Evolutionary conservation across 306 rosid genomes (phyloP).

Genomic region (Mimosa pudica): DNA sequence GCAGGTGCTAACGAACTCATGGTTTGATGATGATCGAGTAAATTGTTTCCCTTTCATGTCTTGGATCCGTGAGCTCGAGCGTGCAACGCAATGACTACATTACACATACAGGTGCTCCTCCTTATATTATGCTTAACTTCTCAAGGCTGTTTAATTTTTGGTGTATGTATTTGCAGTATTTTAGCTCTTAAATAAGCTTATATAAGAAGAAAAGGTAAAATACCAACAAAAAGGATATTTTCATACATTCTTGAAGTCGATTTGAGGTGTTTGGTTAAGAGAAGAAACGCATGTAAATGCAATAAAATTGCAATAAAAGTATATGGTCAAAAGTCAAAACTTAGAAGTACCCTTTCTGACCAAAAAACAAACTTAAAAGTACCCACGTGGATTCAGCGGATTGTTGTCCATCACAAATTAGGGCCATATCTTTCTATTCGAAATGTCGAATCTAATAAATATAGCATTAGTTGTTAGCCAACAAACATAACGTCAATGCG

Average conservation of each 20-base stretch:
- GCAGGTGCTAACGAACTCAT: too few relatives aligned
- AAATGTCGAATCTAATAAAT: not conserved
- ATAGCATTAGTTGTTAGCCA: too few relatives aligned
- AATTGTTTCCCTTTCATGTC: too few relatives aligned
- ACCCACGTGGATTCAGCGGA: not conserved
- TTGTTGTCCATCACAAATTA: not conserved
- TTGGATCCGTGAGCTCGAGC: too few relatives aligned
- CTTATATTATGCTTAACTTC: not conserved
- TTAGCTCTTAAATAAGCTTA: not conserved
- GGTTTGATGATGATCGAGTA: too few relatives aligned
- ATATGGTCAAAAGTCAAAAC: not conserved
- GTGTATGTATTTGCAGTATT: not conserved
- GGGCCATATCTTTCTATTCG: not conserved
- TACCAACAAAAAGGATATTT: not conserved
- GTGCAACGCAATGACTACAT: too few relatives aligned
- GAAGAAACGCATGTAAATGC: slow-evolving; percentile 4
- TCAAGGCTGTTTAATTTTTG: not conserved
- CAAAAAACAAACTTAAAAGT: too few relatives aligned
- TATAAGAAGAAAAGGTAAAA: not conserved
- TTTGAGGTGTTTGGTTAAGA: not conserved
- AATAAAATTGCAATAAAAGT: not conserved
- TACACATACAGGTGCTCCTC: too few relatives aligned
- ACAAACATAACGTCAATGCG: too few relatives aligned
- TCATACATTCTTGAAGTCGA: not conserved
- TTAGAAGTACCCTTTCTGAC: too few relatives aligned